Evolutionary conservation across 345 rosid genomes (phyloP).

Genomic region (Eucalyptus urophylla): DNA sequence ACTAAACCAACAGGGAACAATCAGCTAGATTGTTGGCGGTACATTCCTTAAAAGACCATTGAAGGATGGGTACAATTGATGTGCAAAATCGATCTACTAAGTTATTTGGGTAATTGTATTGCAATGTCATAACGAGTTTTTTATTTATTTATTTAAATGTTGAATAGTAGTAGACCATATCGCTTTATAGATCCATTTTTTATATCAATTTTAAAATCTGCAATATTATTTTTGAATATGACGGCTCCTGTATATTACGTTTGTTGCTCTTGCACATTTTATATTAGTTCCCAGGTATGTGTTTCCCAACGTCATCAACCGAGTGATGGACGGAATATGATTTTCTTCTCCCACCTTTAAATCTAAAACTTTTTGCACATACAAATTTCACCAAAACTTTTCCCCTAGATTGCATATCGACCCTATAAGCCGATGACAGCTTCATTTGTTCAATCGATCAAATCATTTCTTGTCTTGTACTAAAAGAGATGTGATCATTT

Average conservation of each 20-base stretch:
- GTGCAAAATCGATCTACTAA: neutral
- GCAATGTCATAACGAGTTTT: neutral
- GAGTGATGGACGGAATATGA: neutral
- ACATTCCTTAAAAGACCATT: neutral
- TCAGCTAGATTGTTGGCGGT: neutral
- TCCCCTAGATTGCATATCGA: neutral
- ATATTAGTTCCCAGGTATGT: neutral
- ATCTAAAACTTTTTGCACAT: neutral
- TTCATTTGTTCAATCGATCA: neutral
- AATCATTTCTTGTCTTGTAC: neutral
- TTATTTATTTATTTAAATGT: neutral
- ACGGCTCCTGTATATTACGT: neutral
- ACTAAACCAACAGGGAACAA: neutral
- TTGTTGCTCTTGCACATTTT: neutral
- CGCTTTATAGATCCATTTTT: neutral
- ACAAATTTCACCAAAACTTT: neutral
- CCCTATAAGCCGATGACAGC: neutral
- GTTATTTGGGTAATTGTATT: neutral
- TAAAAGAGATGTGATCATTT: neutral
- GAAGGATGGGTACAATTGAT: neutral
- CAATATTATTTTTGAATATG: neutral
- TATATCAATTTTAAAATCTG: neutral
- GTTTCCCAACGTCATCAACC: neutral
- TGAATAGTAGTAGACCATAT: neutral
- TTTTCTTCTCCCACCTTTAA: neutral